Base-by-base conservation (phyloP, 1,284 basidiomycete genomes). In the Fistulinella cinereoalba region DNA sequence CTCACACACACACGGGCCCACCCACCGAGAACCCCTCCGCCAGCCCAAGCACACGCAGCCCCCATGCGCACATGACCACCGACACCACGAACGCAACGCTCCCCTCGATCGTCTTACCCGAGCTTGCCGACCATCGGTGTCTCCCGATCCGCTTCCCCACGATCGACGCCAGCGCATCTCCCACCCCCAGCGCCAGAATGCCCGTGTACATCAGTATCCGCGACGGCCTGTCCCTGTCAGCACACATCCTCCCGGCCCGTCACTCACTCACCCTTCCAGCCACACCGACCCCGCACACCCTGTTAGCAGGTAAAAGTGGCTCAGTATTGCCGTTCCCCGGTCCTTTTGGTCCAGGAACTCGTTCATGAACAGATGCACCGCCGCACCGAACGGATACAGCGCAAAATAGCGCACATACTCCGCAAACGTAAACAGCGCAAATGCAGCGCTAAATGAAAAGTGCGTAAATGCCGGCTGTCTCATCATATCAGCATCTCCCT, bases 331-430 rank as follows among this genome's bases (percentile, higher is more conserved):
- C 9, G 96, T 97, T 6, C 97, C 97, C 39, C 85, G 81, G 67
- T 99, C 97, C 72, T 95, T 94, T 57, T 88, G 77, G 66, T 99
- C 97, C 62, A 98, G 74, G 62, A 99, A 99, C 68, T 99, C 96
- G 71, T 88, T 90, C 79, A 99, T 85, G 71, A 99, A 99, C 51
- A 98, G 73, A 70, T 99, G 97, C 22, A 99, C 82, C 11, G 84
- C 77, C 5, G 92, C 96, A 8, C 95, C 94, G 58, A 98, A 89
- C 3, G 97, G 97, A 70, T 96, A 98, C 25, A 99, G 80, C 27
- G 97, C 97, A 69, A 98, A 99, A 70, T 98, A 99, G 41, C 97
- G 88, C 53, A 96, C 80, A 70, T 97, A 97, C 71, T 97, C 94
- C 46, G 88, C 84, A 65, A 97, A 97, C n/a, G 85, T 92, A 72